Percentiles rank a stretch among this genome's conserved stretches.
These are phyloP conservation scores for Phaeosphaeriaceae sp. DNA, from an alignment of 2,329 filamentous ascomycete species.

Conservation along the genomic window DNA sequence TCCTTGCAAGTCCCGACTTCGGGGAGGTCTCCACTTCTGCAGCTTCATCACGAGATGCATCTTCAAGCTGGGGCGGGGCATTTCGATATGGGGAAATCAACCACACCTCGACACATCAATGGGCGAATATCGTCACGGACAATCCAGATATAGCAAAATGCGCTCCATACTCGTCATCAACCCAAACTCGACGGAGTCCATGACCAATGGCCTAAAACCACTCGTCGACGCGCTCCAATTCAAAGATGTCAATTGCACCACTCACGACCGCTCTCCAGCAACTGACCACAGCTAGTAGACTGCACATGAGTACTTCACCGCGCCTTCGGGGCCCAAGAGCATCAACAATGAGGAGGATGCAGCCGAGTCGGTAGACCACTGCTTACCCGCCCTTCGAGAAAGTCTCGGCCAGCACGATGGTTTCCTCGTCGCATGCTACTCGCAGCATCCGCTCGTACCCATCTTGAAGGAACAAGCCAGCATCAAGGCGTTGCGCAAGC, in stretches of 20 bases:
- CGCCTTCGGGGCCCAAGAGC: conserved; percentile 70
- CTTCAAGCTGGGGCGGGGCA: conserved; percentile 22
- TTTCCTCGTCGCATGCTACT: conserved; percentile 90
- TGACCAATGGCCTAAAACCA: conserved; percentile 72
- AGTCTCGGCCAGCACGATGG: conserved; percentile 66
- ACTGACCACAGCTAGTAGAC: conserved; percentile 53
- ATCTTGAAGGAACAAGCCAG: conserved; percentile 59
- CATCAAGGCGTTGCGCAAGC: conserved; percentile 50
- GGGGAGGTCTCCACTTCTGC: conserved; percentile 13
- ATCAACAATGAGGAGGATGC: conserved; percentile 81
- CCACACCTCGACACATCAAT: conserved; percentile 15
- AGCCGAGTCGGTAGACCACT: conserved; percentile 65
- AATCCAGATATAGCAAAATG: conserved; percentile 39
- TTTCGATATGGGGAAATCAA: conserved; percentile 1
- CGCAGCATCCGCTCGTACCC: conserved; percentile 77
- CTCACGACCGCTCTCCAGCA: conserved; percentile 41
- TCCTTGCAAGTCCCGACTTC: background rate
- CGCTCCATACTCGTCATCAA: conserved; percentile 74
- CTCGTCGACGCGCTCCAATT: conserved; percentile 55
- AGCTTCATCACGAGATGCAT: conserved; percentile 16
- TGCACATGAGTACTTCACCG: conserved; percentile 69
- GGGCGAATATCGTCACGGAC: conserved; percentile 33
- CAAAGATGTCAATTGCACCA: conserved; percentile 49
- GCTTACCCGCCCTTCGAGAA: conserved; percentile 62
- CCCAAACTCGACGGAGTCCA: conserved; percentile 75